Percentiles rank a stretch among this genome's conserved stretches.
Evolutionary conservation across 129 eudicot species (phyloP).

Genomic region (Lactuca sativa): DNA sequence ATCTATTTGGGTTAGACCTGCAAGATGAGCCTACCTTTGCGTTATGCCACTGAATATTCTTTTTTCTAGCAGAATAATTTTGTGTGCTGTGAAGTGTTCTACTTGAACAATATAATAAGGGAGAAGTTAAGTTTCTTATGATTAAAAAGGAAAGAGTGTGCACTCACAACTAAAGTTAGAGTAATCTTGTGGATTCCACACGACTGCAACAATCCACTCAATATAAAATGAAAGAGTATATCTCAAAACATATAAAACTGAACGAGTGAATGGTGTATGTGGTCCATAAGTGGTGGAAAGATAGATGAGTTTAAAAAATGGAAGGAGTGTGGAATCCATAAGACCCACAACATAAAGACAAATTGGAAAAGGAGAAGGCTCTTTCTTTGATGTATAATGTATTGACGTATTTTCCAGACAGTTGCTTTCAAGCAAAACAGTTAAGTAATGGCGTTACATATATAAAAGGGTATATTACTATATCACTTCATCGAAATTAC

Average conservation of each 20-base stretch:
- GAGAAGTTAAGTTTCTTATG: no score
- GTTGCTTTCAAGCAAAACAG: neutral
- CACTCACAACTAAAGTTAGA: neutral
- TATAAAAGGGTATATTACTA: slow-evolving; percentile 1
- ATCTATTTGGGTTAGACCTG: no score
- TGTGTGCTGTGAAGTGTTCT: no score
- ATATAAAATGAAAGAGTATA: neutral
- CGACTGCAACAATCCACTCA: slow-evolving; percentile 19
- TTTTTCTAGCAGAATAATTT: no score
- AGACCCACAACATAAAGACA: slow-evolving; percentile 10
- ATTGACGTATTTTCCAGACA: neutral
- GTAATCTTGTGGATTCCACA: slow-evolving; percentile 25
- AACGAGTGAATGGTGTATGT: neutral
- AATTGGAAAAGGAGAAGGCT: neutral
- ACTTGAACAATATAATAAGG: no score
- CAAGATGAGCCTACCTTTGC: no score
- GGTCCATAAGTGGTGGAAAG: neutral
- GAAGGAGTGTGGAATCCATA: slow-evolving; percentile 21
- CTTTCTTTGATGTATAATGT: neutral
- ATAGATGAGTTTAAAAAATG: neutral
- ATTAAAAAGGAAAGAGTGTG: no score
- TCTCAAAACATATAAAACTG: neutral
- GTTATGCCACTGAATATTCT: no score
- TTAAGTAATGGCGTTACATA: neutral
- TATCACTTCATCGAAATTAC: neutral